phyloP scores from a whole-genome alignment of 129 eudicot species.

The Apium graveolens region DNA sequence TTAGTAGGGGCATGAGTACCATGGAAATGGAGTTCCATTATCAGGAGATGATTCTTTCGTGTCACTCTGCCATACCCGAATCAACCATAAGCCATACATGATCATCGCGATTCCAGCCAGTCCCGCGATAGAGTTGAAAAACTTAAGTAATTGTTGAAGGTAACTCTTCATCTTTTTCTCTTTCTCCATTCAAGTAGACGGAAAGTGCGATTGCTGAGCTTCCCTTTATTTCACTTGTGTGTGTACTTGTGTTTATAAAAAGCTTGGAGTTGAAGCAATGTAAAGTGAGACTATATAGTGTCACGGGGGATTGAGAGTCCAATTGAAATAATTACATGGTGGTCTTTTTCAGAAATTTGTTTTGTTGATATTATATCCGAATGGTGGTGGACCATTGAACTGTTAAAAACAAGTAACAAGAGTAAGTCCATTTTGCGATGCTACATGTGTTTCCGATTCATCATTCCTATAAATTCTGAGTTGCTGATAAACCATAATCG shows the following conservation, averaged over 20 bases:
- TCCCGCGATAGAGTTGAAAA: slow-evolving; percentile 19
- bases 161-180: slow-evolving; percentile 8
- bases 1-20: slow-evolving; percentile 12
- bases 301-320: not conserved
- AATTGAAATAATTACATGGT: not conserved
- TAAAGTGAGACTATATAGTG: not conserved
- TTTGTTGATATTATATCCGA: not conserved
- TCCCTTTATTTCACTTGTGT: not conserved
- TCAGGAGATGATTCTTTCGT: slow-evolving; percentile 10
- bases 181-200: slow-evolving; percentile 6
- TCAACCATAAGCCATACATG: slow-evolving; percentile 26
- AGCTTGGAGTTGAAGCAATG: not conserved
- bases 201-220: not conserved
- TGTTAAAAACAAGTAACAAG: too few species aligned
- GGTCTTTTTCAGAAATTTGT: not conserved
- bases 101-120: slow-evolving; percentile 18
- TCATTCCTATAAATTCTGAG: too few species aligned
- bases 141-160: slow-evolving; percentile 12
- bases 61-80: slow-evolving; percentile 24
- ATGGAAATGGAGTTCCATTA: slow-evolving; percentile 11
- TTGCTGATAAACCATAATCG: too few species aligned
- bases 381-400: not conserved
- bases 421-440: too few species aligned
- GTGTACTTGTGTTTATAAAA: not conserved
- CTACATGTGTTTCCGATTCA: too few species aligned